Evolutionary conservation across 2,329 filamentous ascomycete species (phyloP).

Genomic region (Colletotrichum somersetense): DNA sequence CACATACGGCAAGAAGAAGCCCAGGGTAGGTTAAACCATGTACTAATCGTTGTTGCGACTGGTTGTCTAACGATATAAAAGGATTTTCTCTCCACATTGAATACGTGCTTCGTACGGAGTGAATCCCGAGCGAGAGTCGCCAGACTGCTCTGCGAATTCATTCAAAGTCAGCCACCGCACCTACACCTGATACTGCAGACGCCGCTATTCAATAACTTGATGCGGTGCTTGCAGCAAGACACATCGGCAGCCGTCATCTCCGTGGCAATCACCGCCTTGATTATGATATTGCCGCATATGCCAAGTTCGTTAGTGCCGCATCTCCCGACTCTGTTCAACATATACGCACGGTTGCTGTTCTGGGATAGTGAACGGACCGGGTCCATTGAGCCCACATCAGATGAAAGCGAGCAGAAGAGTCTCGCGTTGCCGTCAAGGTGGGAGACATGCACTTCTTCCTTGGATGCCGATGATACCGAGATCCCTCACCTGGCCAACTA

Average conservation of each 20-base stretch:
- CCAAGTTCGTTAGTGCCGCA: conserved; percentile 77
- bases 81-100: conserved; percentile 75
- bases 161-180: conserved; percentile 83
- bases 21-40: conserved; percentile 58
- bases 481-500: conserved; percentile 79
- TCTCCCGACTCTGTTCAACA: conserved; percentile 81
- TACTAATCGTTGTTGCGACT: conserved; percentile 13
- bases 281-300: conserved; percentile 87
- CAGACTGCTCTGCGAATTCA: conserved; percentile 77
- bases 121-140: conserved; percentile 74
- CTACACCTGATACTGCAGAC: conserved; percentile 80
- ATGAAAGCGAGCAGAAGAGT: conserved; percentile 53
- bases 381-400: conserved; percentile 53
- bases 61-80: conserved; percentile 49
- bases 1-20: conserved; percentile 75
- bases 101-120: conserved; percentile 74
- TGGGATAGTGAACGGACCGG: conserved; percentile 73
- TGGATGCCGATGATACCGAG: conserved; percentile 71
- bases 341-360: conserved; percentile 83
- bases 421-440: conserved; percentile 61
- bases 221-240: conserved; percentile 81
- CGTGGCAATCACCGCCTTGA: conserved; percentile 78
- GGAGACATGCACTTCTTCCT: conserved; percentile 73
- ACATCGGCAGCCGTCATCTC: conserved; percentile 83
- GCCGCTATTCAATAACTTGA: conserved; percentile 76